Evolutionary conservation across 1,284 basidiomycete genomes (phyloP).

Genomic region (Ceratobasidium papillatum): DNA sequence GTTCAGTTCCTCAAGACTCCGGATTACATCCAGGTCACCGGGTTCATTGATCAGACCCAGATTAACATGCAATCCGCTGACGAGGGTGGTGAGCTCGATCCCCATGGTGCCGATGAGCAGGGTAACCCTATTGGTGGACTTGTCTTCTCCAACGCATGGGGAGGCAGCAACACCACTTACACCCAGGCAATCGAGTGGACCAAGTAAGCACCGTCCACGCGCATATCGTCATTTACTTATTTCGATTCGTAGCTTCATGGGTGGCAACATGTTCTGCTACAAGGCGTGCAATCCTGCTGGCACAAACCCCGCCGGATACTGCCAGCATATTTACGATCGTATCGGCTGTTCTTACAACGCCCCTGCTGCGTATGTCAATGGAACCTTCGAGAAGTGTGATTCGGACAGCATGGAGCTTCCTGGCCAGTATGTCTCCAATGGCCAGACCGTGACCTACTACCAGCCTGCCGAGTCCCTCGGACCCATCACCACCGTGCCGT

Average conservation of each 20-base stretch:
- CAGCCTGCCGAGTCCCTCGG: slow-evolving; percentile 42
- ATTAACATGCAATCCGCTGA: slow-evolving; percentile 49
- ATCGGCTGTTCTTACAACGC: slow-evolving; percentile 53
- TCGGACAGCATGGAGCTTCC: slow-evolving; percentile 50
- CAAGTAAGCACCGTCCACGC: slow-evolving; percentile 42
- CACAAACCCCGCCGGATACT: slow-evolving; percentile 48
- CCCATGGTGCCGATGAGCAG: slow-evolving; percentile 48
- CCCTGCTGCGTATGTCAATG: slow-evolving; percentile 48
- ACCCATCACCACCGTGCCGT: slow-evolving; percentile 50
- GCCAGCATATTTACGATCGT: slow-evolving; percentile 51
- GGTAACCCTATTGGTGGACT: slow-evolving; percentile 56
- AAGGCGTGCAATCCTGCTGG: slow-evolving; percentile 51
- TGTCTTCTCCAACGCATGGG: slow-evolving; percentile 54
- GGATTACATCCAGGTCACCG: slow-evolving; percentile 51
- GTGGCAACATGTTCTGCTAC: slow-evolving; percentile 51
- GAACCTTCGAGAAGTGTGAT: slow-evolving; percentile 49
- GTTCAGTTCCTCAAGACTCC: slow-evolving; percentile 51
- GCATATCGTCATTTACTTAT: background rate
- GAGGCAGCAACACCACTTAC: slow-evolving; percentile 48
- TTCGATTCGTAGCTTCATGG: slow-evolving; percentile 49
- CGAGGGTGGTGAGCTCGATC: slow-evolving; percentile 45
- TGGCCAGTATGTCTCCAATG: slow-evolving; percentile 47
- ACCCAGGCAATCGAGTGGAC: slow-evolving; percentile 52
- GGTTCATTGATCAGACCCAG: slow-evolving; percentile 48
- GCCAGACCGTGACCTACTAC: slow-evolving; percentile 35